Evolutionary conservation across 768 basidiomycete species (phyloP).

Genomic region (Phaeolepiota aurea): DNA sequence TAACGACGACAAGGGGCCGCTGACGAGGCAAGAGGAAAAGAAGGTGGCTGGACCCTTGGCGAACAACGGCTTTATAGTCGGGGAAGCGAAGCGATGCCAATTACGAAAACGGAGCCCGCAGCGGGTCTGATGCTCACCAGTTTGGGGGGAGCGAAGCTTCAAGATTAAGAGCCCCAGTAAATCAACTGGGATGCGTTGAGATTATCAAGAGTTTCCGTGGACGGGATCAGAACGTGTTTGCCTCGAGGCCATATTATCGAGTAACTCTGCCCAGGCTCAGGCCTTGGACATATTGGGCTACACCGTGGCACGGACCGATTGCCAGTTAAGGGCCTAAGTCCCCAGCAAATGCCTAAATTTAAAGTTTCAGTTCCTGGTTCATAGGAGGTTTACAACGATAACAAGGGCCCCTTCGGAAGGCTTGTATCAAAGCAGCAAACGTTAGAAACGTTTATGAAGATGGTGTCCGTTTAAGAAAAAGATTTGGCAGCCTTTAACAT

Average conservation of each 20-base stretch:
- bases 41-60: slow-evolving; percentile 17
- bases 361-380: no score
- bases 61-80: slow-evolving; percentile 25
- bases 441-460: no score
- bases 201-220: slow-evolving; percentile 23
- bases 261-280: slow-evolving; percentile 3
- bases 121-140: slow-evolving; percentile 19
- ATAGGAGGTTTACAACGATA: no score
- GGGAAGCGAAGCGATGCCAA: slow-evolving; percentile 16
- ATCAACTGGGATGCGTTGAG: slow-evolving; percentile 20
- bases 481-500: no score
- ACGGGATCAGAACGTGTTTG: slow-evolving; percentile 41
- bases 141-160: slow-evolving; percentile 11
- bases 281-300: neutral
- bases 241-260: slow-evolving; percentile 27
- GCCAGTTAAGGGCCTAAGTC: neutral
- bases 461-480: no score
- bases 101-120: slow-evolving; percentile 20
- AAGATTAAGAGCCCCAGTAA: slow-evolving; percentile 20
- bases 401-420: no score
- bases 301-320: neutral
- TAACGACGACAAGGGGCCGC: neutral
- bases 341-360: neutral
- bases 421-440: no score
- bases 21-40: slow-evolving; percentile 13